phyloP scores from a whole-genome alignment of 179 eudicot species.

The Silene coronaria region DNA sequence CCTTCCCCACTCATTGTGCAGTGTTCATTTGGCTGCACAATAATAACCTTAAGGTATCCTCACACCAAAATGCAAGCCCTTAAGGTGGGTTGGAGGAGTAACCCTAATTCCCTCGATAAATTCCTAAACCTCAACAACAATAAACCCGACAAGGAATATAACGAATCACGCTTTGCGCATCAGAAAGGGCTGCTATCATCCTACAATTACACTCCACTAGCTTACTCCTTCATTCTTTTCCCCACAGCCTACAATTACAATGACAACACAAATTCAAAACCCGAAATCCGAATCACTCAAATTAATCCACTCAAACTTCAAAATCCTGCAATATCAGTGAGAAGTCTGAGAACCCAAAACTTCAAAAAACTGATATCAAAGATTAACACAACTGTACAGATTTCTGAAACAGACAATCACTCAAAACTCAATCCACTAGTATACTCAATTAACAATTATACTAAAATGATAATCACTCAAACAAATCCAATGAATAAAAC shows the following conservation, averaged over 20 bases:
- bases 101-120: constrained; percentile 21
- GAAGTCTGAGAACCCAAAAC: constrained; percentile 8
- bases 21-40: constrained; percentile 53
- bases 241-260: neutral
- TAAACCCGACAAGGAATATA: constrained; percentile 14
- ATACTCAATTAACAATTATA: constrained; percentile 19
- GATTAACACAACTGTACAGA: too few species aligned
- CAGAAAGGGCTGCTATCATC: constrained; percentile 19
- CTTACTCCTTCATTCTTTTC: neutral
- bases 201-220: constrained; percentile 12
- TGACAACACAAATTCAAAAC: neutral
- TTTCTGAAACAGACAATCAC: neutral
- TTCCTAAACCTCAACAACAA: constrained; percentile 9
- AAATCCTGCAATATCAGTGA: constrained; percentile 5
- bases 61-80: constrained; percentile 25
- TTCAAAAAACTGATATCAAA: neutral
- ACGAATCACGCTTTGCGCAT: constrained; percentile 11
- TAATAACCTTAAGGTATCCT: constrained; percentile 21
- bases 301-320: constrained; percentile 11
- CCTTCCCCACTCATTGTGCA: constrained; percentile 70
- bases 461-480: neutral
- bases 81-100: constrained; percentile 25
- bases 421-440: neutral
- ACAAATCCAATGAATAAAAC: constrained; percentile 10
- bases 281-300: constrained; percentile 16